Base-by-base conservation (phyloP, 2,329 filamentous ascomycete genomes). In the Fusarium sambucinum region DNA sequence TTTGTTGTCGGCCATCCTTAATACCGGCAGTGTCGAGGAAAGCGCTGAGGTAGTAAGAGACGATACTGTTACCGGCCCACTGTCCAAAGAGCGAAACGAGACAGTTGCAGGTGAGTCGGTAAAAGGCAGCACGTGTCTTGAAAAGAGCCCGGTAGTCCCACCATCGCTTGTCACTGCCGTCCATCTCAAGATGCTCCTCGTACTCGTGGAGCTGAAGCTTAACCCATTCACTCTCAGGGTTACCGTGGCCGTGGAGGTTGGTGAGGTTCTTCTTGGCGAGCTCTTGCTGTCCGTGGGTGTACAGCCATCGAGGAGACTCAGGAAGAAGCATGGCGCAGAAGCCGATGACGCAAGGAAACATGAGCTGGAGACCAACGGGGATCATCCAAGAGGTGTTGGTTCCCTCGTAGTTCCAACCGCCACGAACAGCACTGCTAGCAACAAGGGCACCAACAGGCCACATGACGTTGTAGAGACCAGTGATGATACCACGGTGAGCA, bases 21-120 rank as follows among this genome's bases (percentile, higher is more conserved):
- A 84, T 80, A 14, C 86, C 86, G 25, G 84, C 85, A 2, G 82
- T 84, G 33, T 83, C 77, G 52, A 88, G 79, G 60, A 87, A 82
- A 45, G 83, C 75, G 4, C 69, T 66, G 3, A 87, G 79, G 73
- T 85, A 87, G 71, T 87, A 87, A 8, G 82, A 84, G 11, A 83
- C 73, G 7, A 79, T 58, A 9, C 72, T 72, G 63, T 81, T 80
- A 0, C 79, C 82, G 3, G 81, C 79, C 80, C 80, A 85, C 69
- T 86, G 83, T 3, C 81, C 80, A 41, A 85, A 83, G 41, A 81
- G 77, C 4, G 80, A 77, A 35, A 84, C 77, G 29, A 77, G 73
- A 37, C 79, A 77, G 59, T 82, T 83, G 61, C 80, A 82, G 7
- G 78, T 72, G 1, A 86, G 77, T n/a, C 84, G 80, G 73, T 83